Evolutionary conservation across 208 protist genomes (phyloP).

Genomic region (Acanthamoeba pearcei): DNA sequence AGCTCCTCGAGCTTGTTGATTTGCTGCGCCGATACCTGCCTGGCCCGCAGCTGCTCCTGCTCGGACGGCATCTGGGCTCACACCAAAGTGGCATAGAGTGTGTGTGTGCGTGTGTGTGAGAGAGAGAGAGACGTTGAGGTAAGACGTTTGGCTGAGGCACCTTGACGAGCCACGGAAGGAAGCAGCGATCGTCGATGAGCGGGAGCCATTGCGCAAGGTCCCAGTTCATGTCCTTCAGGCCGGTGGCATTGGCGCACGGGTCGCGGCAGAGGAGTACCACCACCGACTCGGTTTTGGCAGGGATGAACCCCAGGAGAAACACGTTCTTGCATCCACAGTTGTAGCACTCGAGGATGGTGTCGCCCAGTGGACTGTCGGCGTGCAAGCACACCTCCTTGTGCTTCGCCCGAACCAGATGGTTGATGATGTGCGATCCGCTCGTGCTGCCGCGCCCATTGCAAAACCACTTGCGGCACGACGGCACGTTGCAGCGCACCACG

Average conservation of each 20-base stretch:
- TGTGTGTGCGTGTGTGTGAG: background rate
- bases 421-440: conserved; percentile 92
- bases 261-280: conserved; percentile 95
- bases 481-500: conserved; percentile 90
- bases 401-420: conserved; percentile 94
- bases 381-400: conserved; percentile 89
- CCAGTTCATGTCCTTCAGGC: conserved; percentile 91
- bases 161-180: conserved; percentile 95
- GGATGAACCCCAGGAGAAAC: conserved; percentile 96
- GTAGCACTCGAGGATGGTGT: conserved; percentile 96
- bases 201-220: conserved; percentile 94
- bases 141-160: background rate
- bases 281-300: conserved; percentile 94
- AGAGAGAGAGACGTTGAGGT: background rate
- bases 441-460: conserved; percentile 92
- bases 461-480: conserved; percentile 93
- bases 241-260: conserved; percentile 83
- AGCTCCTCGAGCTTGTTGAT: conserved; percentile 94
- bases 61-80: conserved; percentile 78
- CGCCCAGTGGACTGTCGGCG: conserved; percentile 92
- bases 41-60: conserved; percentile 86
- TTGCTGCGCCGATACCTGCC: conserved; percentile 90
- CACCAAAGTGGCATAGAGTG: too few relatives aligned
- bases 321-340: conserved; percentile 94
- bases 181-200: conserved; percentile 93